Base-by-base conservation (phyloP, 169 alveolate species). In the Cryptosporidium andersoni region DNA sequence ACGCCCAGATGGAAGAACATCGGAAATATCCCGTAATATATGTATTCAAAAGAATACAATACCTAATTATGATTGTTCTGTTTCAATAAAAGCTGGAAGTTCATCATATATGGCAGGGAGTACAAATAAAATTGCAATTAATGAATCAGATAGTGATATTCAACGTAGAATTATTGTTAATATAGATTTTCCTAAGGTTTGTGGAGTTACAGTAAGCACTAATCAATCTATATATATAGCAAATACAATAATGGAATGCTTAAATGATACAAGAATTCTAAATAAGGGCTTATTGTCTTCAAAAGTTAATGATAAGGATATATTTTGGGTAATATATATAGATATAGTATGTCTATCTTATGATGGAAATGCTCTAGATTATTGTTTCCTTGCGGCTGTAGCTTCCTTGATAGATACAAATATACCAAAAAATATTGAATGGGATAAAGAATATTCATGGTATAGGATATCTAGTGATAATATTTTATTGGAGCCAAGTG, bases 361-460 rank as follows among this genome's bases (percentile, higher is more conserved):
- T 55, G 85, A 74, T 60, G 85, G 85, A 4, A 74, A 74, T 52
- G 40, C 85, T 48, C 34, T 74, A 12, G 85, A 74, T 45, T 74
- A 74, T 34, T 42, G 74, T 36, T 47, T 74, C 2, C 55, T 74
- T 42, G 63, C 67, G n/a, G 43, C 85, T 7, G 36, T 74, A 4
- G 85, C 74, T 8, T 53, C 85, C 40, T 52, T 74, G 2, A 16
- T 37, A 47, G 45, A 60, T 55, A 47, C 68, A 45, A 9, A 14
- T 43, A n/a, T 74, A 7, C 85, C 85, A 25, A 51, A 37, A 12
- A 39, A 74, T 64, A 5, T 74, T 5, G 34, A 34, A 58, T 74
- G 85, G 85, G 85, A 74, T 9, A 48, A 52, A 8, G 36, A 14
- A 34, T 43, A 6, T 11, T 58, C 55, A 12, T 74, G 85, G 85